These are phyloP conservation scores for Fusarium graminum DNA, from an alignment of 2,329 filamentous ascomycete species.

Conservation along the genomic window DNA sequence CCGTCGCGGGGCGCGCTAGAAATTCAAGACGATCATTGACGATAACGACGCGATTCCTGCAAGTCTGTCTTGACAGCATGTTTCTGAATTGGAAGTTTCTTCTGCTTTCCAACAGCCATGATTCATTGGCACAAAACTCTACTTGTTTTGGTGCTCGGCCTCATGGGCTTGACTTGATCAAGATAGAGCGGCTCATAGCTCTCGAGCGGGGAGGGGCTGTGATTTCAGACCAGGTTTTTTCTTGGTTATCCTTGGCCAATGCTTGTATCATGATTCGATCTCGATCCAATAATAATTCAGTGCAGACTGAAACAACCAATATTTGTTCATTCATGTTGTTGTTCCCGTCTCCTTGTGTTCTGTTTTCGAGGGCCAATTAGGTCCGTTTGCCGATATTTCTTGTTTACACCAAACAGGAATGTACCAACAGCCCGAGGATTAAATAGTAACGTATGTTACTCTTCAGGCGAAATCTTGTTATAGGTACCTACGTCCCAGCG, in stretches of 20 bases:
- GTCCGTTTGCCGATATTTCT: neutral
- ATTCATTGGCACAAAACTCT: neutral
- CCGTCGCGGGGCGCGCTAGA: conserved; percentile 19
- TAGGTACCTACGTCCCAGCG: no score
- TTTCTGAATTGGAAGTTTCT: neutral
- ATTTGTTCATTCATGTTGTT: neutral
- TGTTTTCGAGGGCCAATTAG: neutral
- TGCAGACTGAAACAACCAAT: neutral
- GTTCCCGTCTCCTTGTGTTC: neutral
- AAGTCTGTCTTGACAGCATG: neutral
- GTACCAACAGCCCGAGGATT: neutral
- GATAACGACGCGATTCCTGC: neutral
- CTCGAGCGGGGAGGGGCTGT: conserved; percentile 23
- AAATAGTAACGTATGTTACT: neutral
- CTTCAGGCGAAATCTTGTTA: no score
- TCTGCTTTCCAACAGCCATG: neutral
- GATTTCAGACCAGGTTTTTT: conserved; percentile 37
- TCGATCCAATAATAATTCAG: neutral
- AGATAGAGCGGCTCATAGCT: conserved; percentile 10
- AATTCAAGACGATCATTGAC: conserved; percentile 3
- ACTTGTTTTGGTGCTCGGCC: neutral
- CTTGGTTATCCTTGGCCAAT: conserved; percentile 31
- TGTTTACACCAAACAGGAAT: neutral
- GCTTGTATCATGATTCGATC: conserved; percentile 22
- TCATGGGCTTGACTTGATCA: neutral